A percentile compares a stretch with the other conserved stretches of the same genome.
Conservation (phyloP, 768 basidiomycete genomes). For the Collybiopsis luxurians region DNA sequence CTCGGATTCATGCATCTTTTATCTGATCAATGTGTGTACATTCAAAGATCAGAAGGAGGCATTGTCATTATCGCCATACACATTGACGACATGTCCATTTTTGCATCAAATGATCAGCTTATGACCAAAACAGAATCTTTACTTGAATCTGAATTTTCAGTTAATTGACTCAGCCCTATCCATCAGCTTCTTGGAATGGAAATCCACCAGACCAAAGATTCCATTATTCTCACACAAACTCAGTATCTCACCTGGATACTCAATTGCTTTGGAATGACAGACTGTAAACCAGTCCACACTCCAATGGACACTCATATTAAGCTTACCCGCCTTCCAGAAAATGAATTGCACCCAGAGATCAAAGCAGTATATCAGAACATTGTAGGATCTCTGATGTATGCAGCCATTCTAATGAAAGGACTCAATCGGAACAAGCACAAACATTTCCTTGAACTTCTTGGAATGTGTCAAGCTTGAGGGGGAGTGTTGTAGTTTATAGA, state of each 20-base stretch:
- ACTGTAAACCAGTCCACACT: conserved; percentile 16
- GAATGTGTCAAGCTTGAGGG: no score
- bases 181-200: conserved; percentile 24
- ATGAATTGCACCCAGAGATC: conserved; percentile 4
- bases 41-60: conserved; percentile 8
- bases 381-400: conserved; percentile 24
- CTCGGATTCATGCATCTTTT: conserved; percentile 9
- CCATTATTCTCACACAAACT: background rate
- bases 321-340: conserved; percentile 13
- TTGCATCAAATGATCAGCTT: background rate
- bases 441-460: no score
- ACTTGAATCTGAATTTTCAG: background rate
- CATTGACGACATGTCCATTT: background rate
- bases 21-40: conserved; percentile 14
- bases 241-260: background rate
- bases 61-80: conserved; percentile 5
- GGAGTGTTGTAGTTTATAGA: no score
- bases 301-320: conserved; percentile 15
- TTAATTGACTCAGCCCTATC: background rate
- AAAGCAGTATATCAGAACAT: conserved; percentile 15
- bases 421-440: no score
- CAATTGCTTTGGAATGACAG: conserved; percentile 11
- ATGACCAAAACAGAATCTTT: no score
- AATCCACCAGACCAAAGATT: background rate
- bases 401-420: no score